Base-by-base conservation (phyloP, 495 filamentous ascomycete species). In the Hypoxylon lienhwacheense region DNA sequence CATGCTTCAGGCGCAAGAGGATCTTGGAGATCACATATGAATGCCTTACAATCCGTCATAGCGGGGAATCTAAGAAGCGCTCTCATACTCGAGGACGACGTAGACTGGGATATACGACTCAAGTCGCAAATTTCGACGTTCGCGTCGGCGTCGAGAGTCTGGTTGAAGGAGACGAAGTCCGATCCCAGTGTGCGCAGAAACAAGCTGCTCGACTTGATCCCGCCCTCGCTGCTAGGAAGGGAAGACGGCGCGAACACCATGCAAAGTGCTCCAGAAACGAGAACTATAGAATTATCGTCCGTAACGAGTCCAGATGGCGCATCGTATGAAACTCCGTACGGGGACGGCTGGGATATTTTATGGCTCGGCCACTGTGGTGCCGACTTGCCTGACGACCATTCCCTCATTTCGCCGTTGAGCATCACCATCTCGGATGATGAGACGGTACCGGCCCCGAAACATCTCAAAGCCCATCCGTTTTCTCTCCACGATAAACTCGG, bases 281-380 rank as follows among this genome's bases (percentile, higher is more conserved):
- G 26, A 14, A 53, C 33, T 16, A 56, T 56, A 16, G 21, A 47
- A 32, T 14, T 40, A 16, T 11, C 16, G 10, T 17, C 32, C 2
- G 26, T 20, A 0, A 52, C 28, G 5, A 12, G 8, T 22, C 14
- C 33, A 7, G 43, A 32, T 45, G 31, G 2, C 11, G 12, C 15
- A 12, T 7, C 22, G 15, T 5, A 42, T 21, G 17, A 35, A 46
- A 44, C 6, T 40, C 15, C 65, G 2, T 80, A 76, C 53, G 76
- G 77, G 3, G 66, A 73, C 20, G 54, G 58, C 29, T 80, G 75
- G 77, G 77, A 80, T 55, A 47, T 79, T 19, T 62, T 79, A 11
- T 79, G 73, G 76, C 70, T 79, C 0, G 77, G 77, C 20, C 75
- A 75, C 57, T 78, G 76, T 61, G 74, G 76, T 17, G 73, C 70